These are phyloP conservation scores for Chrysanthemum makinoi DNA, from an alignment of 129 eudicot species.

Conservation along the genomic window DNA sequence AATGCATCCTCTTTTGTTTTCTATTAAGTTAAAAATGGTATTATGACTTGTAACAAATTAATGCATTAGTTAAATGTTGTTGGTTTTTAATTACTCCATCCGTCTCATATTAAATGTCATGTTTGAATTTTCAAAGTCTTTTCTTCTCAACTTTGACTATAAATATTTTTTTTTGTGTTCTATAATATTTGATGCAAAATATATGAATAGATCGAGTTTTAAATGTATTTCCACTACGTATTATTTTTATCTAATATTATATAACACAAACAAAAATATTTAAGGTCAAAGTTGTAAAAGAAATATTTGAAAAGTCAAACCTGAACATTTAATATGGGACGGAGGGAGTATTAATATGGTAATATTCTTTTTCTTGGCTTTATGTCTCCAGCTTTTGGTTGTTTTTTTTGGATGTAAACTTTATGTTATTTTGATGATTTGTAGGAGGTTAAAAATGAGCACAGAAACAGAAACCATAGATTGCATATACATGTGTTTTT, in stretches of 20 bases:
- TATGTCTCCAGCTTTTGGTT: constrained; percentile 6
- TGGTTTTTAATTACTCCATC: not conserved
- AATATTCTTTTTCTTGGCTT: not conserved
- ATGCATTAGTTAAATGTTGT: constrained; percentile 1
- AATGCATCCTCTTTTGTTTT: not conserved
- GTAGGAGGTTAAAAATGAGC: not conserved
- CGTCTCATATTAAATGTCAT: too few species aligned
- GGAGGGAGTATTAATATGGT: not conserved
- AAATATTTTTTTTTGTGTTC: too few species aligned
- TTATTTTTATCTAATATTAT: too few species aligned
- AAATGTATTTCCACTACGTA: too few species aligned
- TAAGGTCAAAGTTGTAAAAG: too few species aligned
- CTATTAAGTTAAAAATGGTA: not conserved
- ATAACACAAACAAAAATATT: too few species aligned
- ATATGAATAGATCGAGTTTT: too few species aligned
- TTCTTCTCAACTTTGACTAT: too few species aligned
- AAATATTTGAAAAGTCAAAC: too few species aligned
- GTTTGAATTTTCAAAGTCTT: too few species aligned
- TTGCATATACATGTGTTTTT: not conserved
- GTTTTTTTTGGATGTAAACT: not conserved
- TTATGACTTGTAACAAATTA: constrained; percentile 22
- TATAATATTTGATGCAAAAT: too few species aligned
- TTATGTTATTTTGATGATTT: constrained; percentile 1
- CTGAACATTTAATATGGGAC: too few species aligned
- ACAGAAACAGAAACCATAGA: constrained; percentile 12